Evolutionary conservation across 768 basidiomycete species (phyloP), one percentile per base, ranked within the genome.

Genomic region (Hysterangium stoloniferum): DNA sequence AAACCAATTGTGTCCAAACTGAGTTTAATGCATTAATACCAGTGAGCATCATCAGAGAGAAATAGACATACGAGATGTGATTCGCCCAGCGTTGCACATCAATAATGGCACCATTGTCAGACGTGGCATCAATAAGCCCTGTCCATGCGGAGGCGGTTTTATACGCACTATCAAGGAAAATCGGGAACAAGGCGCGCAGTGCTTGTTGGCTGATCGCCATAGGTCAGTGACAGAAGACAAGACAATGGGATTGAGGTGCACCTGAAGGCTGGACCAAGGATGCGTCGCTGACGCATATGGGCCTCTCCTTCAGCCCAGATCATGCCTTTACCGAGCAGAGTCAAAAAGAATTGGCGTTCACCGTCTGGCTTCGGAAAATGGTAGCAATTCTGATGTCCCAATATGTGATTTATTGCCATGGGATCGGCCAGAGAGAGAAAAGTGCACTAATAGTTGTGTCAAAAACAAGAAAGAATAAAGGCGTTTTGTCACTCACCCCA

Each of bases 311-410:
- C 63, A 19, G 63, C 63, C 63, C 63, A 64, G 19, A 62, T 59
- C 25, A 64, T 53, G 32, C 63, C 62, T 40, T 60, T 59, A 42
- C 63, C 63, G 20, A 64, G 56, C 24, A 62, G 52, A 45, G 60
- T 62, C 37, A 70, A 69, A 57, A 82, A 82, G 79, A 80, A 83
- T 12, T 72, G 73, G 53, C 81, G 71, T 17, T 80, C 80, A 19
- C 81, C 80, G 42, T 68, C 63, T 6, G 80, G 77, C 61, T 82
- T 82, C 3, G 80, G 80, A 56, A 82, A 82, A 27, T 63, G 64
- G 59, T 82, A 82, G 0, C 71, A 69, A 12, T 69, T 71, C 57
- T 79, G 75, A 15, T 40, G 25, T 24, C 73, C 71, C 1, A 82
- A 62, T 49, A 82, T 77, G 48, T 74, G 79, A 2, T 65, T 62